phyloP scores from a whole-genome alignment of 495 filamentous ascomycete species.

The Aspergillus incahuasiensis region DNA sequence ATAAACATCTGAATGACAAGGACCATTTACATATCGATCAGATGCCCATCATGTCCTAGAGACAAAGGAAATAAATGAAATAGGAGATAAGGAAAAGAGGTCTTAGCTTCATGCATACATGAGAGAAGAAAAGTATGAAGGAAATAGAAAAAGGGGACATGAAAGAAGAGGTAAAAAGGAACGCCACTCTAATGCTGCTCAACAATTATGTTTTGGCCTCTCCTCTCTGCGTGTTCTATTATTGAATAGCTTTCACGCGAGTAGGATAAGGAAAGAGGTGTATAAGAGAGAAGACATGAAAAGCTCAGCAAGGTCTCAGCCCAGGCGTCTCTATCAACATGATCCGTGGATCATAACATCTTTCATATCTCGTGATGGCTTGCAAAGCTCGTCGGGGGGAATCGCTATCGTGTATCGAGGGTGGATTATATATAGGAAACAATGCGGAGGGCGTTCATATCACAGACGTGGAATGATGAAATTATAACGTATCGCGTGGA shows the following conservation, averaged over 20 bases:
- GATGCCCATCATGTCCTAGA: slow-evolving; percentile 5
- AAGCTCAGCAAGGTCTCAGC: slow-evolving; percentile 15
- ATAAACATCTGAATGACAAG: slow-evolving; percentile 27
- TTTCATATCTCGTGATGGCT: slow-evolving; percentile 41
- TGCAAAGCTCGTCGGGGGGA: slow-evolving; percentile 13
- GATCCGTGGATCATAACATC: slow-evolving; percentile 46
- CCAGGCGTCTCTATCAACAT: slow-evolving; percentile 44
- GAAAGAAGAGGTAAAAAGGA: slow-evolving; percentile 8
- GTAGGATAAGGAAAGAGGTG: slow-evolving; percentile 6
- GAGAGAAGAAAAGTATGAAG: slow-evolving; percentile 14
- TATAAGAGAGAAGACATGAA: slow-evolving; percentile 14
- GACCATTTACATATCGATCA: slow-evolving; percentile 14
- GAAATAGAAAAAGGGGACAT: slow-evolving; percentile 2
- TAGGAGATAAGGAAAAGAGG: slow-evolving; percentile 8
- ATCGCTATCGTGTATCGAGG: slow-evolving; percentile 19
- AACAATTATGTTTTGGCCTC: slow-evolving; percentile 22
- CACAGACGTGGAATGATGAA: slow-evolving; percentile 10
- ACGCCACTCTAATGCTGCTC: slow-evolving; percentile 31
- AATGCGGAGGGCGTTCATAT: slow-evolving; percentile 11
- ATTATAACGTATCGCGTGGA: slow-evolving; percentile 14
- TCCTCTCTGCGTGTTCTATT: slow-evolving; percentile 5
- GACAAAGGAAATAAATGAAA: slow-evolving; percentile 7
- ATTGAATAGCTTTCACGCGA: slow-evolving; percentile 4
- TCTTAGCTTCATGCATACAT: slow-evolving; percentile 21
- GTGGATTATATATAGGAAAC: slow-evolving; percentile 13